These are phyloP conservation scores for Colletotrichum magnum DNA, from an alignment of 2,329 filamentous ascomycete genomes.

Conservation along the genomic window DNA sequence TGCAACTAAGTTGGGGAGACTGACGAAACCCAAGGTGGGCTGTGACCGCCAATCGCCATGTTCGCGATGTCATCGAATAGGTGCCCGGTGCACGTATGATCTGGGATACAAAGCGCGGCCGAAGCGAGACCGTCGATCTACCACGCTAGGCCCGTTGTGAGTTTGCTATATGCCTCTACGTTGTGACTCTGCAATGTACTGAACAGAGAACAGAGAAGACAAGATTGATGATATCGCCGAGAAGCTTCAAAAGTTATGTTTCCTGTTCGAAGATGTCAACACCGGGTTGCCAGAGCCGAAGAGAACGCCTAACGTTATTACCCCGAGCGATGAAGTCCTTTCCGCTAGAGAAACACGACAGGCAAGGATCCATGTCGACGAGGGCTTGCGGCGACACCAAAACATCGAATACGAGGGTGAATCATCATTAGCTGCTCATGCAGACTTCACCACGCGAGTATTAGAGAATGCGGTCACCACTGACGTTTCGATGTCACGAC, in stretches of 20 bases:
- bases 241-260: neutral
- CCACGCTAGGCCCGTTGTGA: neutral
- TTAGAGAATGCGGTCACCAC: too few relatives aligned
- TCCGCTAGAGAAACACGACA: neutral
- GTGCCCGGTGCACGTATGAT: neutral
- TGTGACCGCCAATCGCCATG: neutral
- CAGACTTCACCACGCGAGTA: too few relatives aligned
- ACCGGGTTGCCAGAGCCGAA: neutral
- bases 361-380: too few relatives aligned
- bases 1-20: too few relatives aligned
- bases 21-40: too few relatives aligned
- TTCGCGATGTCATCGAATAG: neutral
- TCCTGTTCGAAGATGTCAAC: neutral
- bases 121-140: neutral
- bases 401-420: too few relatives aligned
- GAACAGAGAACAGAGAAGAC: neutral
- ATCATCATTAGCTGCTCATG: too few relatives aligned
- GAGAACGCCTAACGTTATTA: too few relatives aligned
- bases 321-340: neutral
- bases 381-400: too few relatives aligned
- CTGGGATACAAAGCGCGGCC: neutral
- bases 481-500: too few relatives aligned
- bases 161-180: neutral
- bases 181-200: neutral
- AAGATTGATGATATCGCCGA: slow-evolving; percentile 8